These are phyloP conservation scores for Calonectria pseudoreteaudii DNA, from an alignment of 2,329 filamentous ascomycete species.

Conservation along the genomic window DNA sequence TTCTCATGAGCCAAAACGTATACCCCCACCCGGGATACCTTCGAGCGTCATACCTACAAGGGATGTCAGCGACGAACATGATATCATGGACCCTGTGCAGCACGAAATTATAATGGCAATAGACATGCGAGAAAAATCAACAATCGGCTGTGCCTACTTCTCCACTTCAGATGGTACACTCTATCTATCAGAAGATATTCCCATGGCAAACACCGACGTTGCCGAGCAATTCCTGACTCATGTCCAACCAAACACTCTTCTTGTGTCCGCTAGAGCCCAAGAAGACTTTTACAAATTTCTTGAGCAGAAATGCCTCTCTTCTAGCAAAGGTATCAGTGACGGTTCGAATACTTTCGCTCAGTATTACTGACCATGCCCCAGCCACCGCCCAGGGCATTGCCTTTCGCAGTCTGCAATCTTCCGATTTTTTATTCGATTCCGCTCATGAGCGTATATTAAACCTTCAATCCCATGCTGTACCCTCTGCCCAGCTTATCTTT, in stretches of 20 bases:
- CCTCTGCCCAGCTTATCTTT: constrained; percentile 33
- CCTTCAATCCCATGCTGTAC: constrained; percentile 36
- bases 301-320: constrained; percentile 36
- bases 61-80: constrained; percentile 12
- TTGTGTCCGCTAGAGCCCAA: constrained; percentile 62
- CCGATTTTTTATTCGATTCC: constrained; percentile 77
- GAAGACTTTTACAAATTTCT: constrained; percentile 50
- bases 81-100: constrained; percentile 23
- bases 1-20: background rate
- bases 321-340: constrained; percentile 18
- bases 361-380: constrained; percentile 13
- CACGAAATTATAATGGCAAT: constrained; percentile 83
- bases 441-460: constrained; percentile 75
- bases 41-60: background rate
- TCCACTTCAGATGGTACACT: constrained; percentile 76
- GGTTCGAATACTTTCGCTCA: background rate
- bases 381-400: constrained; percentile 39
- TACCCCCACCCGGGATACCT: background rate
- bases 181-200: constrained; percentile 81
- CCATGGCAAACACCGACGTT: constrained; percentile 74
- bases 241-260: constrained; percentile 65
- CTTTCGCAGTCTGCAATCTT: constrained; percentile 75
- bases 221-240: constrained; percentile 71
- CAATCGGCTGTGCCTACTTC: constrained; percentile 88
- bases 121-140: constrained; percentile 76